Evolutionary conservation across 805 yeast genomes (phyloP).

Genomic region (Candida mattraensis): DNA sequence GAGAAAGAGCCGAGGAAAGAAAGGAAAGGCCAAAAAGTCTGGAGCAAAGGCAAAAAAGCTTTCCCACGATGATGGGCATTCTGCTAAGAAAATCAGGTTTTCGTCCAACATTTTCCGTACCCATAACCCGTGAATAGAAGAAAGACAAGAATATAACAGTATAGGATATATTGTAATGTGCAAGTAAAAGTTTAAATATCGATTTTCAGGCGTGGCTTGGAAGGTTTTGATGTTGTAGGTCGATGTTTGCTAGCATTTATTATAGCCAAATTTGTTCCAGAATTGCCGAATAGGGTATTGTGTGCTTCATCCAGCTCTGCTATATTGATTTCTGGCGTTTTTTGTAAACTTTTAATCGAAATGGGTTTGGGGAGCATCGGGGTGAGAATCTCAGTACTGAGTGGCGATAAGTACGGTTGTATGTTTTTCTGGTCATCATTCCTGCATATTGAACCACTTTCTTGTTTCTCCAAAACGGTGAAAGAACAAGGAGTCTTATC

Average conservation of each 20-base stretch:
- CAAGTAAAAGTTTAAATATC: not conserved
- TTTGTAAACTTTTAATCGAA: slow-evolving; percentile 5
- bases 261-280: slow-evolving; percentile 10
- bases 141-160: not conserved
- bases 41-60: slow-evolving; percentile 6
- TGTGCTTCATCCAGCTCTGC: slow-evolving; percentile 5
- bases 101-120: slow-evolving; percentile 21
- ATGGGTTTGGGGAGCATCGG: slow-evolving; percentile 19
- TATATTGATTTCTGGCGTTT: slow-evolving; percentile 3
- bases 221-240: not conserved
- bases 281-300: slow-evolving; percentile 8
- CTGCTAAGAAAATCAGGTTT: slow-evolving; percentile 17
- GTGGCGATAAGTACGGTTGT: no score
- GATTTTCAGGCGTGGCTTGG: not conserved
- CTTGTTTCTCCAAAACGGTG: no score
- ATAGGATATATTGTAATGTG: not conserved
- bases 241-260: not conserved
- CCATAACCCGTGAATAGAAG: slow-evolving; percentile 4
- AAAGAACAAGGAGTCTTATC: slow-evolving; percentile 3
- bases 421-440: no score
- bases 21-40: slow-evolving; percentile 8
- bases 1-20: slow-evolving; percentile 5
- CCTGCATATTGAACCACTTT: no score
- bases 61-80: slow-evolving; percentile 1
- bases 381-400: slow-evolving; percentile 13